Conservation (phyloP, 257 asterid species). For the Catharanthus roseus region DNA sequence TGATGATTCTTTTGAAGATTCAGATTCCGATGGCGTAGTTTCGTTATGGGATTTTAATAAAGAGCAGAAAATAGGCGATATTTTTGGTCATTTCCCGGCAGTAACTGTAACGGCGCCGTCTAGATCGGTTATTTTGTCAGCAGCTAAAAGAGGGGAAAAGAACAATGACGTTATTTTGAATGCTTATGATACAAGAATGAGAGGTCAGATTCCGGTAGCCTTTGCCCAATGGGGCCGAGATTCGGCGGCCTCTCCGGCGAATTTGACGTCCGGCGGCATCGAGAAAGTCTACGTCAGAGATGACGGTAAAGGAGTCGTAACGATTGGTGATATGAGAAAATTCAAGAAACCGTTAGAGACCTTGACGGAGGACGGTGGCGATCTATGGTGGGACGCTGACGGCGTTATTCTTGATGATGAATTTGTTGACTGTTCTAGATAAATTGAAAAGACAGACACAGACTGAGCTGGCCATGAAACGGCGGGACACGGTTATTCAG, state of each 20-base stretch:
- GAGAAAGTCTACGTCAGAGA: slow-evolving; percentile 48
- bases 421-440: slow-evolving; percentile 21
- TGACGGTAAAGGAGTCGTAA: slow-evolving; percentile 45
- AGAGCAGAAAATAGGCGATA: slow-evolving; percentile 12
- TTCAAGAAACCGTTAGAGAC: slow-evolving; percentile 48
- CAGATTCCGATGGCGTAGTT: slow-evolving; percentile 38
- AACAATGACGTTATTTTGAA: slow-evolving; percentile 45
- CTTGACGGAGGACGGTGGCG: slow-evolving; percentile 41
- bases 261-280: slow-evolving; percentile 9
- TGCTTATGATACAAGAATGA: slow-evolving; percentile 64
- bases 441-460: neutral
- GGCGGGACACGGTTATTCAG: neutral
- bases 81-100: slow-evolving; percentile 20
- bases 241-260: slow-evolving; percentile 10
- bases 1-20: slow-evolving; percentile 54
- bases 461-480: neutral
- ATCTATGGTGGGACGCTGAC: slow-evolving; percentile 75
- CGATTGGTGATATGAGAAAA: slow-evolving; percentile 80
- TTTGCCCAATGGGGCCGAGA: slow-evolving; percentile 53
- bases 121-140: slow-evolving; percentile 42
- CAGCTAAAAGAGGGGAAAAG: slow-evolving; percentile 36
- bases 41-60: slow-evolving; percentile 53
- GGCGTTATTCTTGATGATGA: slow-evolving; percentile 54
- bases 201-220: slow-evolving; percentile 42
- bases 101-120: slow-evolving; percentile 17